These are phyloP conservation scores for Tetracladium setigerum DNA, from an alignment of 495 filamentous ascomycete genomes.

Conservation along the genomic window DNA sequence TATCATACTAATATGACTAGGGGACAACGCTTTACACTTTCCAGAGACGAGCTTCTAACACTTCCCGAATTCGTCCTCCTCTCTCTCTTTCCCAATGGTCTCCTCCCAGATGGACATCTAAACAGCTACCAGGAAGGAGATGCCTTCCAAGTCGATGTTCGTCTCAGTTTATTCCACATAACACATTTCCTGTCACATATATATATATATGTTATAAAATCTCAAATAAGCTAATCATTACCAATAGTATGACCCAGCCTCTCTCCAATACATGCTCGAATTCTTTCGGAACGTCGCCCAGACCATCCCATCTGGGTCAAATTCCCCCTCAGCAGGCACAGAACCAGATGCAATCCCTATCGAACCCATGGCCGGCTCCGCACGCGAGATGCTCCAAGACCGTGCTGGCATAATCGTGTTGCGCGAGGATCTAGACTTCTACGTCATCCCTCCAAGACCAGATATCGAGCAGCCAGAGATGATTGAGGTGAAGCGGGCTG, in stretches of 20 bases:
- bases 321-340: conserved; percentile 51
- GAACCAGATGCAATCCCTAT: conserved; percentile 59
- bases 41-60: conserved; percentile 88
- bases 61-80: conserved; percentile 97
- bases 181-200: too few species aligned
- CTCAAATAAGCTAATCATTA: conserved; percentile 12
- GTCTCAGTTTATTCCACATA: too few species aligned
- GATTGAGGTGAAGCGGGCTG: conserved; percentile 94
- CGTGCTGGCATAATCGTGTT: conserved; percentile 96
- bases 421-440: conserved; percentile 95
- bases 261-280: conserved; percentile 97
- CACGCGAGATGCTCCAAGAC: conserved; percentile 55
- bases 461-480: conserved; percentile 86
- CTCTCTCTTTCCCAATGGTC: conserved; percentile 95
- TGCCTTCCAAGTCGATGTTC: conserved; percentile 92
- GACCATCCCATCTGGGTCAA: conserved; percentile 69
- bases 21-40: conserved; percentile 90
- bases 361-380: conserved; percentile 60
- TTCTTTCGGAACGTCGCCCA: conserved; percentile 96
- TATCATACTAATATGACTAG: conserved; percentile 35
- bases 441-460: conserved; percentile 81
- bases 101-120: conserved; percentile 95
- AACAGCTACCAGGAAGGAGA: conserved; percentile 85
- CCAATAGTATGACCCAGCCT: conserved; percentile 96
- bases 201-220: conserved; percentile 31